Evolutionary conservation across 2,329 filamentous ascomycete genomes (phyloP).

Genomic region (Ophiocordyceps camponoti-leonardi): DNA sequence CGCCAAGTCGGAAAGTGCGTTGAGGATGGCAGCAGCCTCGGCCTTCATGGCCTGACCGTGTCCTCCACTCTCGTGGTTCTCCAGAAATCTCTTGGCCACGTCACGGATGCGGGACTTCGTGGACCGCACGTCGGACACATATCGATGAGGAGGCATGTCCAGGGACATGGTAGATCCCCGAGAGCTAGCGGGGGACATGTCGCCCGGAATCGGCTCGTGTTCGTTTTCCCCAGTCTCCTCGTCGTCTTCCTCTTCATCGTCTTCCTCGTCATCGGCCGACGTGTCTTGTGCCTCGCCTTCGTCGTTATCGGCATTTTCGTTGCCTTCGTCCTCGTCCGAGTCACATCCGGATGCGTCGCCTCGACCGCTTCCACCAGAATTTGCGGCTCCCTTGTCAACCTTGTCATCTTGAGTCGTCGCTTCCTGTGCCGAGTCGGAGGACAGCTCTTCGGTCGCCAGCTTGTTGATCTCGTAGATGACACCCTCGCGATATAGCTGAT

Average conservation of each 20-base stretch:
- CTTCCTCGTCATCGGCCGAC: constrained; percentile 11
- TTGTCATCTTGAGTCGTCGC: constrained; percentile 2
- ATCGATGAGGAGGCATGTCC: constrained; percentile 32
- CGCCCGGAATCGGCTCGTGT: constrained; percentile 31
- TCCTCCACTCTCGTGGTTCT: constrained; percentile 63
- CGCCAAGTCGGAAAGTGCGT: constrained; percentile 54
- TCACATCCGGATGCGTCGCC: constrained; percentile 12
- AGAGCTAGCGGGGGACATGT: constrained; percentile 49
- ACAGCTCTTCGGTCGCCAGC: constrained; percentile 39
- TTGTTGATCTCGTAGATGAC: constrained; percentile 84
- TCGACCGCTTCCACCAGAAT: neutral
- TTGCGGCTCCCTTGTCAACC: constrained; percentile 9
- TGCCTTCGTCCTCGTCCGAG: constrained; percentile 9
- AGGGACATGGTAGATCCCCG: constrained; percentile 48
- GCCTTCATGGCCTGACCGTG: constrained; percentile 56
- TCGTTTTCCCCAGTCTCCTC: constrained; percentile 39
- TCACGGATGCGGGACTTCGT: constrained; percentile 52
- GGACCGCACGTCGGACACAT: constrained; percentile 31
- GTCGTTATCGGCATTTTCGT: neutral
- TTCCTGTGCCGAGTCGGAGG: constrained; percentile 1
- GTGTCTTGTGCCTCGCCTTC: constrained; percentile 1
- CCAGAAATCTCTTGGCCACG: constrained; percentile 68
- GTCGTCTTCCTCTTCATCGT: constrained; percentile 27
- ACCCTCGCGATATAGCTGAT: constrained; percentile 93
- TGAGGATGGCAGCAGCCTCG: constrained; percentile 61